Base-by-base conservation (phyloP, 805 yeast species). In the Barnettozyma siamensis region DNA sequence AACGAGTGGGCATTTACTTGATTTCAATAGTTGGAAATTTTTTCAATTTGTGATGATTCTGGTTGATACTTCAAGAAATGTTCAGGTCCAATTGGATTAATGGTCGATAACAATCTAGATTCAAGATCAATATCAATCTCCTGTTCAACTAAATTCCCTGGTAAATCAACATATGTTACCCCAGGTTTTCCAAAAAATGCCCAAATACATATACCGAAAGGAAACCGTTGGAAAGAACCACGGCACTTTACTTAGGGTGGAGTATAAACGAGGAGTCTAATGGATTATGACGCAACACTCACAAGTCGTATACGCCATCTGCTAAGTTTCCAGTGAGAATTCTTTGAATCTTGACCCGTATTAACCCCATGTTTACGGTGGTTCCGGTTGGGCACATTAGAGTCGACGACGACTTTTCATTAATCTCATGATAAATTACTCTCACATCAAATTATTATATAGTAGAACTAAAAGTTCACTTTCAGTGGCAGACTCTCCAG, bases 81-180 rank as follows among this genome's bases (percentile, higher is more conserved):
- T 0, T 35, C 35, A 4, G 28, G 15, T 0, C 24, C 12, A 3
- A 57, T 21, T 4, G 52, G 44, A 5, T 34, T 41, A 5, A 49
- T 12, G n/a, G n/a, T 29, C 0, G 28, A 18, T 9, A 55, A 20
- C 4, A 41, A 19, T 3, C 28, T 11, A 3, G n/a, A 34, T 31
- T 29, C 43, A 31, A 9, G 29, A n/a, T 13, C 18, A 16, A 12
- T 30, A 7, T 26, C 29, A 6, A 41, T 9, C 19, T 41, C 40
- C 3, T 42, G 37, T 36, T 56, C 66, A 36, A 81, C 77, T 16
- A 78, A 41, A 53, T 78, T 71, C 0, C 83, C 87, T 0, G 87
- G 84, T 8, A 82, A 57, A 50, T 82, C 88, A 18, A 82, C 62
- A 56, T 81, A 83, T 1, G 81, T 57, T 0, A 78, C 64, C 0